Base-by-base conservation (phyloP, 192 early-diverging fungal genomes). In the Linnemannia exigua region DNA sequence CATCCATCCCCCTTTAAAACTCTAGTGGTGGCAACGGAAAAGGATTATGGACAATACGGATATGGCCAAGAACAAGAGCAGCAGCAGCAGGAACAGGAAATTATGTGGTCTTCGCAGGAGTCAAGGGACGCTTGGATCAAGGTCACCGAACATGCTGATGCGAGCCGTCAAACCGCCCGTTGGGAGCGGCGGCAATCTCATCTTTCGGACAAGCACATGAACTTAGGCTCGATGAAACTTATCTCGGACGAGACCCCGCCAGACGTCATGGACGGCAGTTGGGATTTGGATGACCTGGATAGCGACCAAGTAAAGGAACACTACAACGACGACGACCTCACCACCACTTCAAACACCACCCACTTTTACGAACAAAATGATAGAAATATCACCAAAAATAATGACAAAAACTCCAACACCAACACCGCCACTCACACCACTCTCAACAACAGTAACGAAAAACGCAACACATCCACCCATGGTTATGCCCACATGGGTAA, bases 191-290 rank as follows among this genome's bases (percentile, higher is more conserved):
- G 76, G 11, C 82, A 75, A 20, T 84, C 82, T 2, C 82, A 70
- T 37, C 63, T 84, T 19, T 84, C 82, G 22, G 82, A 84, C 47
- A 79, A 68, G 37, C 76, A 78, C 51, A 75, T 84, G 82, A 72
- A 77, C 61, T 37, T 72, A 1, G 70, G 75, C 1, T 41, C 51
- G 35, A 77, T 76, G 70, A 82, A 67, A 25, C 73, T 84, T 35
- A 72, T 84, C 20, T 78, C 76, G 7, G 82, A 84, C 51, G 82
- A 84, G 51, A 84, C 82, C 36, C 82, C 82, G 2, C 82, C 82
- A 28, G 77, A 84, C 51, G 72, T 70, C 52, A 78, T 84, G 81
- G 81, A 83, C 52, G 81, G 81, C 25, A 81, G 72, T 33, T 84
- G 82, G 82, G 66, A 71, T 44, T 37, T 84, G 52, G 82, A 84